These are phyloP conservation scores for Pleomassaria siparia DNA, from an alignment of 2,329 filamentous ascomycete species.

Conservation along the genomic window DNA sequence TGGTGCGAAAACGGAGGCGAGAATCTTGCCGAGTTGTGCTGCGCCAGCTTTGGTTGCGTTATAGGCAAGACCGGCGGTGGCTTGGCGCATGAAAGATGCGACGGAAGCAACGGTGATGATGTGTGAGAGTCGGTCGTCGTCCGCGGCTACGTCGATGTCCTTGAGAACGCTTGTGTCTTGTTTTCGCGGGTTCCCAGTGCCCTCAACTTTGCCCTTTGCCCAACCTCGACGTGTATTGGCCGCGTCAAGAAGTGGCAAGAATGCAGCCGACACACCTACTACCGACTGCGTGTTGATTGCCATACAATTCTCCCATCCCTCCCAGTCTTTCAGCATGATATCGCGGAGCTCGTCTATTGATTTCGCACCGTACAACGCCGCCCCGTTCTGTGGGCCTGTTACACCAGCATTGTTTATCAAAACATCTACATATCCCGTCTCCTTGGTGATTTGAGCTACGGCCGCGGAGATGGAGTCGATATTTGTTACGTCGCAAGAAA, in stretches of 20 bases:
- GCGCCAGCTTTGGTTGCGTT: conserved; percentile 49
- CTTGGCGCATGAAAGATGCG: conserved; percentile 42
- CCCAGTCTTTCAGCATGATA: conserved; percentile 37
- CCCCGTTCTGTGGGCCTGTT: conserved; percentile 46
- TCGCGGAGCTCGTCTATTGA: conserved; percentile 49
- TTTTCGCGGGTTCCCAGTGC: conserved; percentile 24
- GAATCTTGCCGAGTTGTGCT: conserved; percentile 49
- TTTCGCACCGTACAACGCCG: conserved; percentile 45
- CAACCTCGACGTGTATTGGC: conserved; percentile 49
- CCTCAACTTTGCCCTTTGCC: conserved; percentile 34
- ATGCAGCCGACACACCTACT: conserved; percentile 47
- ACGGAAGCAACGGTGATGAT: conserved; percentile 50
- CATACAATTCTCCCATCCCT: conserved; percentile 40
- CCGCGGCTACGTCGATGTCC: conserved; percentile 23
- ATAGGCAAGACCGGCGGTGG: conserved; percentile 45
- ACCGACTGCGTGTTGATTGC: conserved; percentile 50
- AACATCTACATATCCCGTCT: conserved; percentile 53
- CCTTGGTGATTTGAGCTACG: conserved; percentile 45
- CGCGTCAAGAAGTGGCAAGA: conserved; percentile 48
- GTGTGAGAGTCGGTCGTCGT: conserved; percentile 47
- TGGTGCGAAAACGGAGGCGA: conserved; percentile 45
- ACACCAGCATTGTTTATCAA: conserved; percentile 57
- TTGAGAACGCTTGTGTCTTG: conserved; percentile 23
- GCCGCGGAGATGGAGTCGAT: conserved; percentile 45
- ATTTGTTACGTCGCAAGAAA: conserved; percentile 48